Evolutionary conservation across 176 grass and related monocot genomes (phyloP), one percentile per base, ranked within the genome.

Genomic region (Phoenix roebelenii): DNA sequence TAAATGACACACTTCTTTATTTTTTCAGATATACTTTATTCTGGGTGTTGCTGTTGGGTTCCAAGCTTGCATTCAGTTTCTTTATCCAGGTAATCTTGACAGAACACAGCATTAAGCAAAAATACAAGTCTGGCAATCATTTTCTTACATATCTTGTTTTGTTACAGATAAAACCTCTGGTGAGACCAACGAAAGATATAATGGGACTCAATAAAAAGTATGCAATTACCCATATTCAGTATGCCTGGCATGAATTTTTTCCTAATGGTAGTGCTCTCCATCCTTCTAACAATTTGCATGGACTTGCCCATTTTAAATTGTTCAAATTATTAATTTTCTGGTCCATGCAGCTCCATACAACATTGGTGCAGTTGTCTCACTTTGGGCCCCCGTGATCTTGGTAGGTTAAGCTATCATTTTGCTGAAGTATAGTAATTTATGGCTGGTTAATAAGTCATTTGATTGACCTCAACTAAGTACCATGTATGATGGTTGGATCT

Each of bases 161-260:
- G 4, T 79, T 87, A 54, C 83, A 96, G 92, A 96, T 96, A 68
- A 61, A 88, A 80, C 92, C 92, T 69, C 72, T 96, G 50, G 83
- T 96, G 57, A 81, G 79, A 50, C 83, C 92, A 65, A 96, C 92
- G 35, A 96, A 90, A 77, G 92, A 88, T 58, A 87, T 96, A 82
- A 90, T 90, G 86, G 66, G 35, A 44, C 35, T 44, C 35, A 44
- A 44, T 44, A 44, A 44, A 12, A 44, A 12, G 10, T 44, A 62
- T 59, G 84, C 35, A 44, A 44, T 96, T 72, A 77, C 51, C 68
- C 82, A 90, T 77, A 85, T 96, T 76, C 73, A 23, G 54, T 96
- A 96, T 64, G 71, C 77, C 64, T 96, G 92, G 92, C 92, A 96
- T 28, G 92, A 96, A 60, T 96, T 96, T 59, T 96, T 90, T 59